Evolutionary conservation across 2,329 filamentous ascomycete species (phyloP).

Genomic region (Exophiala xenobiotica): DNA sequence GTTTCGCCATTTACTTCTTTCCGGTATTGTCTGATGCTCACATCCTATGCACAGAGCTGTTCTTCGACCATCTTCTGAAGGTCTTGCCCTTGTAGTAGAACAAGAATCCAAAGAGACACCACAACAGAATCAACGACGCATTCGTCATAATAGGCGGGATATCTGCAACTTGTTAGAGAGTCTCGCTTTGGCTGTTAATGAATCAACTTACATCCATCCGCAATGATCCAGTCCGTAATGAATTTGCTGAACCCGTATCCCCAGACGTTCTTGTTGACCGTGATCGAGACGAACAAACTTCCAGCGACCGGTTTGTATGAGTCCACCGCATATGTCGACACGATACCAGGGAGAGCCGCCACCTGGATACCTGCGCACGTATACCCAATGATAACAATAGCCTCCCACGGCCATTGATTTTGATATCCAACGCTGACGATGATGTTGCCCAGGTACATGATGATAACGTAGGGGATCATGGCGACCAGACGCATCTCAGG

Average conservation of each 20-base stretch:
- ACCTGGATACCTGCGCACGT: constrained; percentile 59
- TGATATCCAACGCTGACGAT: constrained; percentile 56
- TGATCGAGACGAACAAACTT: constrained; percentile 59
- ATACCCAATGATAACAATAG: constrained; percentile 58
- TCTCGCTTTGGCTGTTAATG: too few relatives aligned
- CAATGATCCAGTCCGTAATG: constrained; percentile 53
- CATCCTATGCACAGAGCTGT: constrained; percentile 57
- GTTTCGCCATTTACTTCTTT: too few relatives aligned
- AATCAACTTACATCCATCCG: too few relatives aligned
- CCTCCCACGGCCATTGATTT: constrained; percentile 52
- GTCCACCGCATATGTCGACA: constrained; percentile 60
- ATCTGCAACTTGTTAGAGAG: too few relatives aligned
- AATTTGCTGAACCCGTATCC: constrained; percentile 61
- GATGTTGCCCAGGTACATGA: constrained; percentile 60
- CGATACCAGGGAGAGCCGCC: constrained; percentile 60
- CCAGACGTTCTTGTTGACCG: constrained; percentile 65
- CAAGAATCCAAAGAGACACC: constrained; percentile 54
- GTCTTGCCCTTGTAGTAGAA: constrained; percentile 61
- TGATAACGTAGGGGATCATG: constrained; percentile 57
- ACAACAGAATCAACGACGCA: constrained; percentile 53
- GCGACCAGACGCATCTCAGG: constrained; percentile 59
- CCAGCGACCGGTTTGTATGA: constrained; percentile 64
- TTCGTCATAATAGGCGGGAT: constrained; percentile 62
- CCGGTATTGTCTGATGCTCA: too few relatives aligned
- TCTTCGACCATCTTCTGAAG: constrained; percentile 56